Conservation (phyloP, 768 basidiomycete genomes). For the Lactifluus pinguis region DNA sequence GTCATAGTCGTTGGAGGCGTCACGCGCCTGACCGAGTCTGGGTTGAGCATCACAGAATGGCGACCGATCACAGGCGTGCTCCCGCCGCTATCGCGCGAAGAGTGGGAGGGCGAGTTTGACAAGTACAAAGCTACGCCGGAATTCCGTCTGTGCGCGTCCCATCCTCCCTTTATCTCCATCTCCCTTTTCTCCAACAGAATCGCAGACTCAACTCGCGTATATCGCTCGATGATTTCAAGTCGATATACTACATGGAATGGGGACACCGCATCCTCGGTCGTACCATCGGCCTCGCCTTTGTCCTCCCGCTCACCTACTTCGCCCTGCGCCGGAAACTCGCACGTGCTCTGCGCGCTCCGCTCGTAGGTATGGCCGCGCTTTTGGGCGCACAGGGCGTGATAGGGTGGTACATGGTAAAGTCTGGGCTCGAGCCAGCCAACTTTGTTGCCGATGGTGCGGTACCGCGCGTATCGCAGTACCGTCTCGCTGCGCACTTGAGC, state of each 20-base stretch:
- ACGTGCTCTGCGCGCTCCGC: conserved; percentile 46
- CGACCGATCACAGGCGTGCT: conserved; percentile 81
- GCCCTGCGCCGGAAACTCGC: conserved; percentile 61
- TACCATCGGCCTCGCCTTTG: conserved; percentile 72
- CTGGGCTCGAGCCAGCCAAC: conserved; percentile 78
- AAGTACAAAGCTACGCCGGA: conserved; percentile 95
- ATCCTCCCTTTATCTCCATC: too few relatives aligned
- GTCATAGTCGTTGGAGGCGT: conserved; percentile 95
- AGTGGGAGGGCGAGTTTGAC: conserved; percentile 84
- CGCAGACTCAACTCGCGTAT: conserved; percentile 82
- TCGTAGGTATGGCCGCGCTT: conserved; percentile 65
- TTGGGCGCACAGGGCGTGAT: conserved; percentile 88
- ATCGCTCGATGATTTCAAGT: conserved; percentile 84
- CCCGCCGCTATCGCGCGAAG: conserved; percentile 64
- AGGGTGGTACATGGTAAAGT: conserved; percentile 99
- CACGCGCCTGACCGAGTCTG: conserved; percentile 94
- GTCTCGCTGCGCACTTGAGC: conserved; percentile 91
- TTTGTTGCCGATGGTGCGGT: conserved; percentile 76
- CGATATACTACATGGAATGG: conserved; percentile 99
- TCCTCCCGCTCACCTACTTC: conserved; percentile 80
- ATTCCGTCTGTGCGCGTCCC: conserved; percentile 72
- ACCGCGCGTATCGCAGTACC: conserved; percentile 93
- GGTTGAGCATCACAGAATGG: conserved; percentile 98
- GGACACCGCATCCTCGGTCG: conserved; percentile 90
- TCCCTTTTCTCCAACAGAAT: too few relatives aligned